Percentiles rank a stretch among this genome's conserved stretches.
These are phyloP conservation scores for Bryoglossum gracile DNA, from an alignment of 495 filamentous ascomycete genomes.

Conservation along the genomic window DNA sequence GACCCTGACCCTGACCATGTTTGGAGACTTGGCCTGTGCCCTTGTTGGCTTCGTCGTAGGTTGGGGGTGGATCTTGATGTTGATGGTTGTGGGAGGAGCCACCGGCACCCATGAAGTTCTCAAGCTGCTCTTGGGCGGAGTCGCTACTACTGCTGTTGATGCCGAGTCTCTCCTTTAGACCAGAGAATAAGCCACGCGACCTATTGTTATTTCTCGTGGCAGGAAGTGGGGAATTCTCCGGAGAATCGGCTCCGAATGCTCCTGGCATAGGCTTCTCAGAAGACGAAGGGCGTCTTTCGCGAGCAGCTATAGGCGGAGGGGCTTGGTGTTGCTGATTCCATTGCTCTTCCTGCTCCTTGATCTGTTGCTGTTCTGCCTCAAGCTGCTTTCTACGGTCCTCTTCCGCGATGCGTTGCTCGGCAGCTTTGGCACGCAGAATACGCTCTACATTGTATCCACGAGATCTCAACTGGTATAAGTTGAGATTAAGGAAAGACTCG, in stretches of 20 bases:
- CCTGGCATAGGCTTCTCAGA: constrained; percentile 52
- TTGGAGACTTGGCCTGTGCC: not conserved
- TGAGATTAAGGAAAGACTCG: constrained; percentile 73
- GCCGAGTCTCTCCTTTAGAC: constrained; percentile 55
- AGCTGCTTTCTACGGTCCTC: constrained; percentile 67
- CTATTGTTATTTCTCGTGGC: constrained; percentile 21
- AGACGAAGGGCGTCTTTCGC: constrained; percentile 12
- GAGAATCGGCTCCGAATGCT: constrained; percentile 45
- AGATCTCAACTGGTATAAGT: constrained; percentile 64
- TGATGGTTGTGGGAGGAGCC: constrained; percentile 7
- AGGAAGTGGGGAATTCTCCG: constrained; percentile 34
- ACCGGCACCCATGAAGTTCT: constrained; percentile 31
- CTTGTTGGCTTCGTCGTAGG: constrained; percentile 18
- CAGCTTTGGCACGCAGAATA: constrained; percentile 76
- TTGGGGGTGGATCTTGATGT: constrained; percentile 9
- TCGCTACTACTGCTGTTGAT: constrained; percentile 39
- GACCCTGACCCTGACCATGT: not conserved
- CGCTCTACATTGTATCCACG: constrained; percentile 94
- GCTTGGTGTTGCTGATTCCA: constrained; percentile 40
- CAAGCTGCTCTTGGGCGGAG: constrained; percentile 33
- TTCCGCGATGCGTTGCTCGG: constrained; percentile 78
- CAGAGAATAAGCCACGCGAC: constrained; percentile 52
- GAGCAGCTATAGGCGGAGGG: constrained; percentile 9
- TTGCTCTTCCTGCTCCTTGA: constrained; percentile 56
- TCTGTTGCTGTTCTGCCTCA: constrained; percentile 60